phyloP scores from a whole-genome alignment of 1,139 yeast species.

The Blastobotrys ciferrii region DNA sequence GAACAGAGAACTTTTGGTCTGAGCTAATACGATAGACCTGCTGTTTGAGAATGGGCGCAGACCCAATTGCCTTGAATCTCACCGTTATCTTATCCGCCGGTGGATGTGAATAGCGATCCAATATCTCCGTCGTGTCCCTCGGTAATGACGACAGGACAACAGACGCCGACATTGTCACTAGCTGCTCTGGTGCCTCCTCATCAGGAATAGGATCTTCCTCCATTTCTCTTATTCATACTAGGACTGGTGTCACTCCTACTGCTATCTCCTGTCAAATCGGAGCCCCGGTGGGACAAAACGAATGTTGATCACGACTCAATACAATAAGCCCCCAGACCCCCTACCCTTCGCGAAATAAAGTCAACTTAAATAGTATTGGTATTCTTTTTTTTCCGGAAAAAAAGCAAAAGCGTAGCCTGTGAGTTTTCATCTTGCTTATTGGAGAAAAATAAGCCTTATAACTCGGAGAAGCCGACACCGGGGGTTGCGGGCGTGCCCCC shows the following conservation, averaged over 20 bases:
- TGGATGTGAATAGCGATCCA: slow-evolving; percentile 30
- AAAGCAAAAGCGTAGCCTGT: too few relatives aligned
- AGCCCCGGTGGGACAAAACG: not conserved
- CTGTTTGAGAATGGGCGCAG: slow-evolving; percentile 39
- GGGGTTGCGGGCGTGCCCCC: too few relatives aligned
- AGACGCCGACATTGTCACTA: slow-evolving; percentile 35
- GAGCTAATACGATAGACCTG: slow-evolving; percentile 38
- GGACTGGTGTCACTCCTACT: too few relatives aligned
- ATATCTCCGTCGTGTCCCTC: slow-evolving; percentile 30
- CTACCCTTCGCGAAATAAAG: too few relatives aligned
- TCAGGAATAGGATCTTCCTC: slow-evolving; percentile 28
- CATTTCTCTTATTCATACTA: slow-evolving; percentile 9
- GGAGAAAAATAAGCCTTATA: too few relatives aligned
- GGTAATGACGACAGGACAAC: slow-evolving; percentile 34
- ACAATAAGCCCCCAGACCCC: too few relatives aligned
- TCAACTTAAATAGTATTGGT: too few relatives aligned
- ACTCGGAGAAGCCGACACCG: too few relatives aligned
- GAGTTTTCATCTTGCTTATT: too few relatives aligned
- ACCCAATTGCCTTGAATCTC: slow-evolving; percentile 41
- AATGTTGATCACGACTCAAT: not conserved
- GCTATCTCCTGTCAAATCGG: not conserved
- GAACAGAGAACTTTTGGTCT: slow-evolving; percentile 37
- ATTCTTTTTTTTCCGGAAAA: too few relatives aligned
- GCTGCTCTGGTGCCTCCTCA: slow-evolving; percentile 30
- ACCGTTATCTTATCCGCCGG: slow-evolving; percentile 25